Evolutionary conservation across 179 eudicot genomes (phyloP).

Genomic region (Beta corolliflora): DNA sequence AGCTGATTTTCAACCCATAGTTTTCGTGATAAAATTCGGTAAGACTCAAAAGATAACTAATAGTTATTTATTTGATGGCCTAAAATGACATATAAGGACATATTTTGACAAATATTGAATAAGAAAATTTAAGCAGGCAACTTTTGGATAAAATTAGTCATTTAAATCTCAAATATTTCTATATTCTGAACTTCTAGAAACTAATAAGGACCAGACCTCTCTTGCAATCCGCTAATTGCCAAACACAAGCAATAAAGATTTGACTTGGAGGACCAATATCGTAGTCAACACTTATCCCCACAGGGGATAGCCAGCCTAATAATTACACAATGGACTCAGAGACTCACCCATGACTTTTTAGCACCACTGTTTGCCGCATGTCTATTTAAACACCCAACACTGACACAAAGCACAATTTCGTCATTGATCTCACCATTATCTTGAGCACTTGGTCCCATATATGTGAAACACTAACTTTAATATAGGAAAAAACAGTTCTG

Average conservation of each 20-base stretch:
- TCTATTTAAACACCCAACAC: not conserved
- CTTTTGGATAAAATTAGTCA: no score
- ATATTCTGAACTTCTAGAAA: no score
- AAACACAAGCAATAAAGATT: not conserved
- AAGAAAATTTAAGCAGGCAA: no score
- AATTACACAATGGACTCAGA: not conserved
- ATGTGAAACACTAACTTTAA: not conserved
- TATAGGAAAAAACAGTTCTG: no score
- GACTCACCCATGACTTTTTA: not conserved
- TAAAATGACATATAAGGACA: no score
- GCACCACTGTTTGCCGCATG: not conserved
- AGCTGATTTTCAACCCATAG: not conserved
- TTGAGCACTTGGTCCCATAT: not conserved
- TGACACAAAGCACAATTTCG: not conserved
- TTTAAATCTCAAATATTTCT: no score
- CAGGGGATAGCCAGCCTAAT: not conserved
- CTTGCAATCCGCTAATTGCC: not conserved
- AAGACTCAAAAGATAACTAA: not conserved
- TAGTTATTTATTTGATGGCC: no score
- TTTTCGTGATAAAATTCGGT: not conserved
- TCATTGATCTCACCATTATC: not conserved
- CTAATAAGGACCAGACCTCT: no score
- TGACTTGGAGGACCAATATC: not conserved
- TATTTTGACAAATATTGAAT: no score
- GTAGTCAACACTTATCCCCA: not conserved